These are phyloP conservation scores for Imleria badia DNA, from an alignment of 768 basidiomycete species.

Conservation along the genomic window DNA sequence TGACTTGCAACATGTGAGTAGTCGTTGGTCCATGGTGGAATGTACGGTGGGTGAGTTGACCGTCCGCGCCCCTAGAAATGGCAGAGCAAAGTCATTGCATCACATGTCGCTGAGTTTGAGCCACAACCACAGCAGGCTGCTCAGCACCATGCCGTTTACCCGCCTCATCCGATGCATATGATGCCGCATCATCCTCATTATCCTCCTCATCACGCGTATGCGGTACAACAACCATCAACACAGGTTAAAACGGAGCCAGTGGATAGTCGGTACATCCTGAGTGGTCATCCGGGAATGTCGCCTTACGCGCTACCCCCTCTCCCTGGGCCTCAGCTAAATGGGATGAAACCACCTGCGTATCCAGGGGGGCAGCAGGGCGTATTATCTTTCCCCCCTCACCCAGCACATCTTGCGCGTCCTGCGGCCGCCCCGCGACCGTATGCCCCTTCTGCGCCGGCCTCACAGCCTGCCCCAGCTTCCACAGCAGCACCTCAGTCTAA, in stretches of 20 bases:
- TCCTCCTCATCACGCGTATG: constrained; percentile 51
- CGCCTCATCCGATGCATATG: constrained; percentile 64
- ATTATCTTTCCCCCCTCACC: constrained; percentile 49
- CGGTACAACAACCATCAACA: constrained; percentile 37
- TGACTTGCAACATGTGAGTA: constrained; percentile 84
- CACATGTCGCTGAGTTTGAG: constrained; percentile 93
- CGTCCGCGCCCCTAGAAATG: constrained; percentile 66
- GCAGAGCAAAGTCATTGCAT: constrained; percentile 93
- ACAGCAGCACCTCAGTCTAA: constrained; percentile 14
- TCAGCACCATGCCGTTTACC: constrained; percentile 52
- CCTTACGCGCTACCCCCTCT: constrained; percentile 59
- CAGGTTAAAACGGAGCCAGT: constrained; percentile 74
- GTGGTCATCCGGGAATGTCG: constrained; percentile 38
- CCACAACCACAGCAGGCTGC: constrained; percentile 47
- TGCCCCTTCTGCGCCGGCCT: constrained; percentile 11
- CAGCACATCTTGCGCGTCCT: constrained; percentile 29
- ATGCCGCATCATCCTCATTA: constrained; percentile 57
- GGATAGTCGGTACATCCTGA: constrained; percentile 67
- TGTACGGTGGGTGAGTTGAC: constrained; percentile 9
- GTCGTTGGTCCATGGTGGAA: constrained; percentile 11
- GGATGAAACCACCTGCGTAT: constrained; percentile 48
- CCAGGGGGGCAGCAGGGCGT: constrained; percentile 60
- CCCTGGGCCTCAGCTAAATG: constrained; percentile 64
- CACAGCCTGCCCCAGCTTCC: constrained; percentile 16
- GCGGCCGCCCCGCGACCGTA: constrained; percentile 24